Base-by-base conservation (phyloP, 345 rosid genomes). In the Zanthoxylum bungeanum region DNA sequence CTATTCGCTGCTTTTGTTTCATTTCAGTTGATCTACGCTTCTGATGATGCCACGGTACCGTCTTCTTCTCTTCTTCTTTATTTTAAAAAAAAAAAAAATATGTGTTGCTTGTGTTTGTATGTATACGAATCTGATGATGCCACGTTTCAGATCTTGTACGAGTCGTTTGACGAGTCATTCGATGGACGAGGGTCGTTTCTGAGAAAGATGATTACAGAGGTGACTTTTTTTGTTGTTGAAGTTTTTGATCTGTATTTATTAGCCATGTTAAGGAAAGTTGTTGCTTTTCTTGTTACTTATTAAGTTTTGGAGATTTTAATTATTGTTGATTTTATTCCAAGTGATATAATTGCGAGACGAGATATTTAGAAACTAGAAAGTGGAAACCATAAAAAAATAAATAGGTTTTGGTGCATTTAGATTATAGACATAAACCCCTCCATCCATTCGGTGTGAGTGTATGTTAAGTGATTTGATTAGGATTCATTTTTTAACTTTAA, bases 111-210 rank as follows among this genome's bases (percentile, higher is more conserved):
- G 30, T 22, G n/a, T 7, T 61, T 4, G 7, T 59, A 3, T 16
- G 4, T 47, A 9, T 17, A 37, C 8, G 5, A 39, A 14, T 57
- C 46, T 69, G 63, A 56, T 40, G 63, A 6, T n/a, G 4, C 22
- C 7, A 36, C 70, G 51, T 33, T 81, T 52, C 78, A 92, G 97
- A 80, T 87, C 68, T 76, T 92, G 0, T 83, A 88, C 72, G 97
- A 92, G 56, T 80, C 93, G 17, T 92, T 90, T 49, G 96, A 87
- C 17, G 89, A 90, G 74, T 14, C 91, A 0, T 92, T 90, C 56
- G 92, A 87, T 33, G 92, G 93, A 11, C 85, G 91, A 57, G 97
- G 97, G 76, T 81, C 71, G 84, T 87, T 57, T 92, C 97, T 24
- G 79, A 80, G 73, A 92, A 87, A 70, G 80, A 73, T 34, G 97